These are phyloP conservation scores for Datisca glomerata DNA, from an alignment of 306 rosid species.

Conservation along the genomic window DNA sequence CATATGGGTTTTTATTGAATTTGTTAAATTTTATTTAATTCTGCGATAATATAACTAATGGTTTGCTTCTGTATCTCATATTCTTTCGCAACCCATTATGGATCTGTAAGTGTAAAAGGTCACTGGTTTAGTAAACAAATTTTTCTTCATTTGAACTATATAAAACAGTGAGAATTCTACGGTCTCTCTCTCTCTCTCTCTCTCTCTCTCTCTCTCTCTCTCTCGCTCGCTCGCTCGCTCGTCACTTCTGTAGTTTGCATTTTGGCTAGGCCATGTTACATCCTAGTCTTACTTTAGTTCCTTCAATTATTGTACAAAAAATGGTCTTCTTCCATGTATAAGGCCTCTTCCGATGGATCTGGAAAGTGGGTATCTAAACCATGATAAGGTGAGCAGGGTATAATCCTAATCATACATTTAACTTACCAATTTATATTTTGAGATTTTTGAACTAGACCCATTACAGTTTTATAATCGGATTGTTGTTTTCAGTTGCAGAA, in stretches of 20 bases:
- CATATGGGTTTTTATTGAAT: constrained; percentile 19
- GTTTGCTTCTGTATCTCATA: constrained; percentile 22
- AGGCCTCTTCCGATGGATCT: constrained; percentile 61
- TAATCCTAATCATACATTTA: constrained; percentile 5
- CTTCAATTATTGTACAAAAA: constrained; percentile 10
- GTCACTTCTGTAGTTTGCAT: neutral
- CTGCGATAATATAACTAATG: constrained; percentile 1
- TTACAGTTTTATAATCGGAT: constrained; percentile 9
- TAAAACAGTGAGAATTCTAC: neutral
- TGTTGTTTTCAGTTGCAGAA: constrained; percentile 29
- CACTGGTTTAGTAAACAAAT: constrained; percentile 4
- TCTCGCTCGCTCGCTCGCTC: neutral
- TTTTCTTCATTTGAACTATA: neutral
- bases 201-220: constrained; percentile 1
- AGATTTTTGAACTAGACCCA: constrained; percentile 7
- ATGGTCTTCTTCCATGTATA: constrained; percentile 27
- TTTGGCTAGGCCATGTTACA: constrained; percentile 14
- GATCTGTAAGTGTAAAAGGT: constrained; percentile 31
- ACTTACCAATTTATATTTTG: constrained; percentile 4
- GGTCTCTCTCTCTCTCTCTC: constrained; percentile 2
- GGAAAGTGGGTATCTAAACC: constrained; percentile 38
- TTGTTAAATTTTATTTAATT: constrained; percentile 6
- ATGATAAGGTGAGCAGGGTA: constrained; percentile 44
- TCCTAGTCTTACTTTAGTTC: constrained; percentile 12
- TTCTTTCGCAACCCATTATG: constrained; percentile 17